These are phyloP conservation scores for Magnusiomyces sp. DNA, from an alignment of 1,139 yeast genomes.

Conservation along the genomic window DNA sequence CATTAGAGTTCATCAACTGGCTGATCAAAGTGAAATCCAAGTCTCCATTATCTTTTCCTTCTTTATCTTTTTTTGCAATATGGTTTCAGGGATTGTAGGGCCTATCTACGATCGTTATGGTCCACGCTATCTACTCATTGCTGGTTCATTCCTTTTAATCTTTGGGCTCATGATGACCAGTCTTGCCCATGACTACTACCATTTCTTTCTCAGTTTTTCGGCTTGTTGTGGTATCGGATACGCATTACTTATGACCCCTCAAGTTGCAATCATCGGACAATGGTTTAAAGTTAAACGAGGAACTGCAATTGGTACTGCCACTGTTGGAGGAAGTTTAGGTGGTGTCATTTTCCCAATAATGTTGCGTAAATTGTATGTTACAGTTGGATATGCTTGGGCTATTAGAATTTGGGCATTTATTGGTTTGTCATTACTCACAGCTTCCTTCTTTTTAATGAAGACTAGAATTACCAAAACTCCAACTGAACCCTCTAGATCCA, in stretches of 20 bases:
- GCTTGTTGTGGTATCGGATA: conserved; percentile 49
- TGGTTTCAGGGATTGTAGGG: conserved; percentile 52
- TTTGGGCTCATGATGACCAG: conserved; percentile 52
- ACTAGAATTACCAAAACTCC: conserved; percentile 18
- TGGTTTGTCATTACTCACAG: conserved; percentile 35
- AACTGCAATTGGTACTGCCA: conserved; percentile 51
- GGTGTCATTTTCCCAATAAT: conserved; percentile 56
- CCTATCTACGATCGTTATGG: conserved; percentile 56
- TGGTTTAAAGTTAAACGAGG: conserved; percentile 56
- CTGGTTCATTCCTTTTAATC: conserved; percentile 40
- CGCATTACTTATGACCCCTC: conserved; percentile 50
- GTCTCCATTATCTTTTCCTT: conserved; percentile 65
- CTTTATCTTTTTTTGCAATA: conserved; percentile 46
- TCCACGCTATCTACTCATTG: conserved; percentile 40
- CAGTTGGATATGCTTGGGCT: conserved; percentile 52
- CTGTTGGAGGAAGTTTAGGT: conserved; percentile 64
- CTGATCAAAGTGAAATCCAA: conserved; percentile 38
- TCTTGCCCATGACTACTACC: conserved; percentile 44
- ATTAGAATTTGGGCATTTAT: conserved; percentile 47
- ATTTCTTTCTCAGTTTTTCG: conserved; percentile 52
- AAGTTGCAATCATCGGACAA: conserved; percentile 53
- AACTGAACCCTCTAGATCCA: conserved; percentile 18
- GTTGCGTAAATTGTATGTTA: conserved; percentile 43
- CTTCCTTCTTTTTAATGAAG: conserved; percentile 34
- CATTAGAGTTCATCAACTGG: conserved; percentile 49